Conservation (phyloP, 2,329 filamentous ascomycete genomes). For the Alternaria hordeiaustralica region DNA sequence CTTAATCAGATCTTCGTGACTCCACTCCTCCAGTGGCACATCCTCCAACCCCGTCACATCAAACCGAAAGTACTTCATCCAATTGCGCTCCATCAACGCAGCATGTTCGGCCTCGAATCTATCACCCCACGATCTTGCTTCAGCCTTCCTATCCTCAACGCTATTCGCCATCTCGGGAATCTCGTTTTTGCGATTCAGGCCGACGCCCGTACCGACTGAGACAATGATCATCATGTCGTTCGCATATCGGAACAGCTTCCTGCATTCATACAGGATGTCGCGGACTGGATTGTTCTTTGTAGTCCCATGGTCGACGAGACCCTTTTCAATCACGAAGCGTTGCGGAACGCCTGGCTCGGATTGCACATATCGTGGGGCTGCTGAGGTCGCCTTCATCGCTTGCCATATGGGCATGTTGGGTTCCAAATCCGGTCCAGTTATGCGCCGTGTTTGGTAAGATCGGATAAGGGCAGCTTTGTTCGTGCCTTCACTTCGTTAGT, state of each 20-base stretch:
- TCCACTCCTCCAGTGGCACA: conserved; percentile 40
- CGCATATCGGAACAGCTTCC: conserved; percentile 39
- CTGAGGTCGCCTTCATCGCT: conserved; percentile 33
- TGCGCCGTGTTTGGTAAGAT: conserved; percentile 39
- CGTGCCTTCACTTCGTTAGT: conserved; percentile 7
- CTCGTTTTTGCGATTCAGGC: conserved; percentile 25
- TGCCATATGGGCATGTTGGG: conserved; percentile 34
- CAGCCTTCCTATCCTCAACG: conserved; percentile 26
- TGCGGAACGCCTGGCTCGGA: conserved; percentile 17
- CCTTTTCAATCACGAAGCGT: conserved; percentile 35
- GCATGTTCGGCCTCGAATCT: conserved; percentile 36
- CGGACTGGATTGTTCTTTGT: conserved; percentile 42
- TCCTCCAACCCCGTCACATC: conserved; percentile 36
- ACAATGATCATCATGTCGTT: conserved; percentile 43
- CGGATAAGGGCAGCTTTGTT: conserved; percentile 41
- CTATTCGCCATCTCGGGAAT: conserved; percentile 36
- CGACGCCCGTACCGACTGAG: conserved; percentile 35
- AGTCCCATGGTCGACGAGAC: conserved; percentile 40
- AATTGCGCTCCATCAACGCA: conserved; percentile 31
- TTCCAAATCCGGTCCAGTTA: conserved; percentile 37
- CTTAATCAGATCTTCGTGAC: conserved; percentile 32
- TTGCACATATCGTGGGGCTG: conserved; percentile 34
- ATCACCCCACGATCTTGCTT: conserved; percentile 25
- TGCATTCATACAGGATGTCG: conserved; percentile 40
- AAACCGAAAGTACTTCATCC: conserved; percentile 45